Conservation (phyloP, 441 rosid species). For the Eugenia klotzschiana region DNA sequence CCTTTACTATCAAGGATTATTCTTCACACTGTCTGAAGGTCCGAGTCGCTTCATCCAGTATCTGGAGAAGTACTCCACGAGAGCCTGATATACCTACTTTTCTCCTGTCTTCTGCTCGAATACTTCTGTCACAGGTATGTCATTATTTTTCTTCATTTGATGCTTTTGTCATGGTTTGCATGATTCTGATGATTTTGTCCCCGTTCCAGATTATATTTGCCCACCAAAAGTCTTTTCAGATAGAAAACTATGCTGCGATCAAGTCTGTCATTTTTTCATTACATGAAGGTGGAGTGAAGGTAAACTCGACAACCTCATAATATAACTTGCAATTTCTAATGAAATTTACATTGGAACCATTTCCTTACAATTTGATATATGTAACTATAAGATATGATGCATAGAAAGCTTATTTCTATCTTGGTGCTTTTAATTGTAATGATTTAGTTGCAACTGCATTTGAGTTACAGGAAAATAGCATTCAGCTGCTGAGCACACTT, state of each 20-base stretch:
- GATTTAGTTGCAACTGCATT: background rate
- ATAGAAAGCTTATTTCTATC: background rate
- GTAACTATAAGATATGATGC: background rate
- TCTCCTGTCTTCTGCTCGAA: conserved; percentile 47
- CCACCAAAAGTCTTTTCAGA: conserved; percentile 52
- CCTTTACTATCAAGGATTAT: conserved; percentile 46
- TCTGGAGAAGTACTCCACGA: conserved; percentile 41
- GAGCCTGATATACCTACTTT: conserved; percentile 20
- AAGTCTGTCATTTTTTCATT: conserved; percentile 35
- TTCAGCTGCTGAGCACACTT: conserved; percentile 31
- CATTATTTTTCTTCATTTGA: background rate
- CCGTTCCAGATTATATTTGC: conserved; percentile 53
- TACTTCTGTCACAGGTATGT: conserved; percentile 63
- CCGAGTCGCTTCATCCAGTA: conserved; percentile 36
- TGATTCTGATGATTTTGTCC: conserved; percentile 2
- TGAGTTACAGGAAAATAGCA: conserved; percentile 22
- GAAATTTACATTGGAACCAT: background rate
- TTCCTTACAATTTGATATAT: background rate
- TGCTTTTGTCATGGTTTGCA: background rate
- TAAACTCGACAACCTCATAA: conserved; percentile 10
- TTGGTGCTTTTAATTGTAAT: background rate
- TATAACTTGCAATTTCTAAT: background rate
- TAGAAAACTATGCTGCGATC: conserved; percentile 43
- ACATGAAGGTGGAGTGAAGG: conserved; percentile 25
- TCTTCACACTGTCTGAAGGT: conserved; percentile 29